Base-by-base conservation (phyloP, 2,329 filamentous ascomycete species). In the Botrytis galanthina region DNA sequence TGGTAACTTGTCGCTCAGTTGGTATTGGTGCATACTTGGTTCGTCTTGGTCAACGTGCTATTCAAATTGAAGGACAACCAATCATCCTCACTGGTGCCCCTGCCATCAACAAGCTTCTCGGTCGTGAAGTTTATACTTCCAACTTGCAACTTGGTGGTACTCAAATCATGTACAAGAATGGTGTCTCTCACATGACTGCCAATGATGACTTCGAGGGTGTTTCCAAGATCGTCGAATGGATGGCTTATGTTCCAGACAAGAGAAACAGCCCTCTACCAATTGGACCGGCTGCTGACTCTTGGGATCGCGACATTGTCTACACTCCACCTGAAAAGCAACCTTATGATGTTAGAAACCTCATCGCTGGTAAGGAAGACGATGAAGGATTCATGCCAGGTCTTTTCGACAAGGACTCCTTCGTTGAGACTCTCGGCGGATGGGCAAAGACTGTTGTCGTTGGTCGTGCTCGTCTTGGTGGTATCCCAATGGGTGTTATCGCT, bases 81-180 rank as follows among this genome's bases (percentile, higher is more conserved):
- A 99, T 99, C 83, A 99, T 99, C 81, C 90, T 99, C 76, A 99
- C 96, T 80, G 96, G 96, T 89, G 96, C 96, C 67, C 93, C 94
- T 77, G 96, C 96, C 74, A 92, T 99, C 83, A 99, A 99, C 90
- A 99, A 98, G 86, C 88, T 99, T 80, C 90, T 99, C 75, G 96
- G 96, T 80, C 94, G 97, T 79, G 96, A 99, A 84, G 95, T 99
- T 44, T 99, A 99, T 86, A 98, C 96, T 37, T 98, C 96, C 75
- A 99, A 99, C 88, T 85, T 99, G 81, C 96, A 99, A 87, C 93
- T 99, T 77, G 96, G 96, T 90, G 96, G 96, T 79, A 99, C 96
- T n/a, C 96, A 99, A 85, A 99, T 99, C 88, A 99, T 99, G 96
- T 98, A 99, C 90, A 95, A 93, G 86, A 99, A 99, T 83, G 96